phyloP scores from a whole-genome alignment of 176 grass and related monocot genomes.

The maize (Zea mays) region DNA sequence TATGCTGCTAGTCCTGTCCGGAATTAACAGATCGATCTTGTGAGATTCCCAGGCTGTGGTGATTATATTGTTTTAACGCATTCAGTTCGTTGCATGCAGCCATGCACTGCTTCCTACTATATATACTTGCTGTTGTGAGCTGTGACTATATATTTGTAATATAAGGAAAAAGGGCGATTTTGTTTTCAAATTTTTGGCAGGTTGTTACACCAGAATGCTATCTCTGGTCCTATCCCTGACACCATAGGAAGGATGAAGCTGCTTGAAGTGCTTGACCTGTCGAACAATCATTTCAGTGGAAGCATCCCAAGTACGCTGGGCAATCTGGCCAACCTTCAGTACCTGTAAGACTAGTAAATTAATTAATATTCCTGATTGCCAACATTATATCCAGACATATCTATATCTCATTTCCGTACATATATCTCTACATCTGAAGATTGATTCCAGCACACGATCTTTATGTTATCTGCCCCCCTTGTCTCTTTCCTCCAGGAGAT shows the following conservation, averaged over 20 bases:
- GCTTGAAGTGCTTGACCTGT: slow-evolving; percentile 64
- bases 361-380: slow-evolving; percentile 12
- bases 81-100: not conserved
- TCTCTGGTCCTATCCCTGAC: slow-evolving; percentile 63
- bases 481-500: slow-evolving; percentile 42
- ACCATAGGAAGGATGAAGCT: slow-evolving; percentile 53
- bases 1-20: not conserved
- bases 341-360: slow-evolving; percentile 56
- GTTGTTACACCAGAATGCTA: slow-evolving; percentile 59
- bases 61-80: not conserved
- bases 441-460: not conserved
- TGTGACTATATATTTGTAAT: no score
- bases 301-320: slow-evolving; percentile 59
- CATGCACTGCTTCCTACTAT: not conserved
- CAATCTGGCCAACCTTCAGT: slow-evolving; percentile 40
- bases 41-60: not conserved
- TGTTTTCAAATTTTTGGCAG: slow-evolving; percentile 42
- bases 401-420: not conserved
- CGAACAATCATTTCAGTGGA: slow-evolving; percentile 65
- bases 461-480: slow-evolving; percentile 1
- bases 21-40: no score
- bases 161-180: not conserved
- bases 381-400: not conserved
- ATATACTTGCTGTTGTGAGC: not conserved
- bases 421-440: not conserved